These are phyloP conservation scores for Triticum urartu DNA, from an alignment of 176 grass and related monocot species.

Conservation along the genomic window DNA sequence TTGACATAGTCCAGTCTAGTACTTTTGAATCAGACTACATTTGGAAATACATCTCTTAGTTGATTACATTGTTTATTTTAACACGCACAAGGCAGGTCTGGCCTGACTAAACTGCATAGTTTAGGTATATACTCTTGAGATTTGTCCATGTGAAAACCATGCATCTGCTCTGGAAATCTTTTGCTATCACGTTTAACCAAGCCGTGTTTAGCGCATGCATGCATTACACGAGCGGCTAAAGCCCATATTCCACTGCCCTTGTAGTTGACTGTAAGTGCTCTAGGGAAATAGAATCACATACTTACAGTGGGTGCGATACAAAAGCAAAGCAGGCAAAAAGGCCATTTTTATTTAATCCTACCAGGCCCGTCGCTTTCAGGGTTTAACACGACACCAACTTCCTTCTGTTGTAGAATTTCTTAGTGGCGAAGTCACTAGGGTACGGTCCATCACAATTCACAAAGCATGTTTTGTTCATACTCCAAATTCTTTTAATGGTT, in stretches of 20 bases:
- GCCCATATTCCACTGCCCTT: background rate
- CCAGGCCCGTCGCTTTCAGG: slow-evolving; percentile 2
- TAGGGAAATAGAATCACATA: background rate
- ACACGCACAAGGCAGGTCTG: background rate
- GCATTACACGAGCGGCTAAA: slow-evolving; percentile 27
- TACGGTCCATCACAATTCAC: background rate
- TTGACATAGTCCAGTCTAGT: background rate
- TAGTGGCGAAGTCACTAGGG: slow-evolving; percentile 43
- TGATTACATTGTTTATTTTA: background rate
- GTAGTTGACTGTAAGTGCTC: slow-evolving; percentile 4
- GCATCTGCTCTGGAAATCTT: background rate
- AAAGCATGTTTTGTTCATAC: slow-evolving; percentile 1
- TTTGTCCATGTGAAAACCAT: slow-evolving; percentile 22
- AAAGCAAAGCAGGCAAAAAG: background rate
- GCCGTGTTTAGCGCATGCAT: slow-evolving; percentile 9
- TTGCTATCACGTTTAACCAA: slow-evolving; percentile 8
- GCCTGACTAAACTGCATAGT: background rate
- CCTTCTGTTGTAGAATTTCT: slow-evolving; percentile 20
- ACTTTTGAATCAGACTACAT: background rate
- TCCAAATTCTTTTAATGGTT: no score
- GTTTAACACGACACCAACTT: background rate
- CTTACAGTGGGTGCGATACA: background rate
- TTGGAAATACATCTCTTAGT: no score
- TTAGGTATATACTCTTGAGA: background rate
- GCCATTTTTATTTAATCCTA: slow-evolving; percentile 9